Evolutionary conservation across 495 filamentous ascomycete species (phyloP).

Genomic region (Penicillium goetzii): DNA sequence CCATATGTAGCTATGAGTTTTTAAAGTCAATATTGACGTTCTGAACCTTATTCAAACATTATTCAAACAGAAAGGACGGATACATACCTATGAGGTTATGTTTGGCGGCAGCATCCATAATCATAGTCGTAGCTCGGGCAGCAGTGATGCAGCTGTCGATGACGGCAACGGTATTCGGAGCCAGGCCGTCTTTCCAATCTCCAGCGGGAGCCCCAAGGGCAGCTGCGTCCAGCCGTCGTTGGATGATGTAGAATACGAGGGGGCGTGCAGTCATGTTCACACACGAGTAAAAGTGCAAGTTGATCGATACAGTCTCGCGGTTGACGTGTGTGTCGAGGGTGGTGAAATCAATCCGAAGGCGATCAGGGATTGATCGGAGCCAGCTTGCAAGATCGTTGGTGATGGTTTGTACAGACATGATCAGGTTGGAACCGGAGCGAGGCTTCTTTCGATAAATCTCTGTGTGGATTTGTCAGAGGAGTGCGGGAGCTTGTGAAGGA

Average conservation of each 20-base stretch:
- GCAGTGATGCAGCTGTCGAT: constrained; percentile 54
- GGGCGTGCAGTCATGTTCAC: constrained; percentile 56
- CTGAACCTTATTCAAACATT: not conserved
- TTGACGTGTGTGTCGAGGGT: constrained; percentile 40
- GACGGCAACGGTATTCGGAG: constrained; percentile 46
- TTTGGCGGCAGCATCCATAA: constrained; percentile 51
- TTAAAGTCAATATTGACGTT: not conserved
- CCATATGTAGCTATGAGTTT: constrained; percentile 48
- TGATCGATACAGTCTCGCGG: constrained; percentile 51
- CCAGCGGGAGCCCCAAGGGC: constrained; percentile 25
- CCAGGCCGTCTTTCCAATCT: constrained; percentile 49
- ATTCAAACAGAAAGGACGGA: not conserved
- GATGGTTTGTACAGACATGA: constrained; percentile 52
- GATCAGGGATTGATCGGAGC: constrained; percentile 44
- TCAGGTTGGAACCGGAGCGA: constrained; percentile 45
- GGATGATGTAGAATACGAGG: constrained; percentile 54
- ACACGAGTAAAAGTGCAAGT: constrained; percentile 55
- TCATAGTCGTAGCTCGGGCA: constrained; percentile 49
- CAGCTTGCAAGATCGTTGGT: constrained; percentile 47
- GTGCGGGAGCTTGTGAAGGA: not conserved
- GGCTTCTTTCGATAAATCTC: constrained; percentile 52
- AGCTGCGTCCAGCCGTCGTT: constrained; percentile 43
- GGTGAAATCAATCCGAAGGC: constrained; percentile 48
- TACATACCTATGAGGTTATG: constrained; percentile 49
- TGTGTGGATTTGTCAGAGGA: constrained; percentile 5